Evolutionary conservation across 2,329 filamentous ascomycete genomes (phyloP).

Genomic region (Fusarium zealandicum): DNA sequence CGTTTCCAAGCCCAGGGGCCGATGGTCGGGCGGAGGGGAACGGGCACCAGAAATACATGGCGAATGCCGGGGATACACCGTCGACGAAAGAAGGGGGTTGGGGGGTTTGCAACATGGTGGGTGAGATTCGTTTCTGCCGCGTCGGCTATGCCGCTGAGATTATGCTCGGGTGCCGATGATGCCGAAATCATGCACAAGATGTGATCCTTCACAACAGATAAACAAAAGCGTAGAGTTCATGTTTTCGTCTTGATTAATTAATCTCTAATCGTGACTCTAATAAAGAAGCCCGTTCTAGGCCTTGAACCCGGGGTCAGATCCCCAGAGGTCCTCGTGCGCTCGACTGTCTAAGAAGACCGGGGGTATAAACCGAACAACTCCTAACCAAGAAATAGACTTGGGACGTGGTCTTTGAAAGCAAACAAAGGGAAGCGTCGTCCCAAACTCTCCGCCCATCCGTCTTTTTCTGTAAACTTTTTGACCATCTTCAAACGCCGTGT

Average conservation of each 20-base stretch:
- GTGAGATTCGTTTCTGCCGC: constrained; percentile 13
- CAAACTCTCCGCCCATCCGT: constrained; percentile 6
- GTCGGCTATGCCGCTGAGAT: background rate
- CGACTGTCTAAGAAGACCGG: constrained; percentile 42
- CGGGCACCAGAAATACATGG: constrained; percentile 21
- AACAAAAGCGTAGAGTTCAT: constrained; percentile 6
- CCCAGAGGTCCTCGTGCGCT: constrained; percentile 33
- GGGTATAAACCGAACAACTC: constrained; percentile 43
- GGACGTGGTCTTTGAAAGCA: constrained; percentile 6
- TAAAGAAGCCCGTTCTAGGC: constrained; percentile 43
- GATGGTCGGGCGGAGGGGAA: constrained; percentile 21
- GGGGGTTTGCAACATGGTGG: constrained; percentile 1
- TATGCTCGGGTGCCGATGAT: background rate
- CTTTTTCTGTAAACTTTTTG: constrained; percentile 31
- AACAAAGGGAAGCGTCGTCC: constrained; percentile 6
- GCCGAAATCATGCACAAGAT: no score
- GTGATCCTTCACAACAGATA: no score
- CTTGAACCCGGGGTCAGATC: constrained; percentile 28
- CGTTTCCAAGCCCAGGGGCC: background rate
- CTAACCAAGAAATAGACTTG: constrained; percentile 26
- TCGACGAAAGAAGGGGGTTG: background rate
- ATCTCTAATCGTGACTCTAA: constrained; percentile 37
- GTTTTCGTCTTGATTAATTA: constrained; percentile 32
- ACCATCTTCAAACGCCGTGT: constrained; percentile 37
- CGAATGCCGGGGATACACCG: constrained; percentile 27